Conservation (phyloP, 805 yeast species). For the Sungouiozyma ichnusensis region DNA sequence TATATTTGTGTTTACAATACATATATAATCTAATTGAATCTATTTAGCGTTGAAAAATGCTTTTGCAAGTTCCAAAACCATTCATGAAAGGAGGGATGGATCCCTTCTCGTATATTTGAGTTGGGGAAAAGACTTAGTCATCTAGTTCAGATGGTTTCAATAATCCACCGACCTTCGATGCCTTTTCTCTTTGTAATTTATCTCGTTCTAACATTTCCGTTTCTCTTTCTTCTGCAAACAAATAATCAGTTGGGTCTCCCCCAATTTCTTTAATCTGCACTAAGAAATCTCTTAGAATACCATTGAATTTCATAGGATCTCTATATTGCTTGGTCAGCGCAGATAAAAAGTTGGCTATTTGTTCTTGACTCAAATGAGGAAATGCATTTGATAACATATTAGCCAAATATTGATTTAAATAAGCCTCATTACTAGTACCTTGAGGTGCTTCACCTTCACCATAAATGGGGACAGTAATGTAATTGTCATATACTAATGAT, state of each 20-base stretch:
- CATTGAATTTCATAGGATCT: conserved; percentile 67
- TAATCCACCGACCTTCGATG: conserved; percentile 83
- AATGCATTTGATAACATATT: conserved; percentile 80
- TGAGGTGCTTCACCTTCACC: conserved; percentile 69
- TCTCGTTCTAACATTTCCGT: conserved; percentile 59
- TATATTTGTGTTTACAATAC: background rate
- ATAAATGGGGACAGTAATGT: conserved; percentile 69
- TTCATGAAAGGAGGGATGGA: background rate
- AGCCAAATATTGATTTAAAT: conserved; percentile 69
- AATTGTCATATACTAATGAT: conserved; percentile 67
- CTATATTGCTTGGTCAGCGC: conserved; percentile 66
- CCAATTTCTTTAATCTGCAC: conserved; percentile 94
- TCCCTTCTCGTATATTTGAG: too few relatives aligned
- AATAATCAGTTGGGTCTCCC: conserved; percentile 89
- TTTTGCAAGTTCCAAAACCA: background rate
- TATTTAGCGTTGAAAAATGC: background rate
- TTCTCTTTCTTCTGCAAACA: conserved; percentile 90
- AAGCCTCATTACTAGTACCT: conserved; percentile 75
- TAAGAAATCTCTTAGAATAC: conserved; percentile 84
- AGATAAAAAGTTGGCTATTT: conserved; percentile 68
- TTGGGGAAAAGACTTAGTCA: conserved; percentile 40
- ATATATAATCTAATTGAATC: background rate
- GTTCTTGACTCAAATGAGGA: conserved; percentile 79
- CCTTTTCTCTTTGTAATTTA: conserved; percentile 65
- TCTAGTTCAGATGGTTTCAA: conserved; percentile 92